Conservation (phyloP, 139 green algal species). For the Tetradesmus obliquus region DNA sequence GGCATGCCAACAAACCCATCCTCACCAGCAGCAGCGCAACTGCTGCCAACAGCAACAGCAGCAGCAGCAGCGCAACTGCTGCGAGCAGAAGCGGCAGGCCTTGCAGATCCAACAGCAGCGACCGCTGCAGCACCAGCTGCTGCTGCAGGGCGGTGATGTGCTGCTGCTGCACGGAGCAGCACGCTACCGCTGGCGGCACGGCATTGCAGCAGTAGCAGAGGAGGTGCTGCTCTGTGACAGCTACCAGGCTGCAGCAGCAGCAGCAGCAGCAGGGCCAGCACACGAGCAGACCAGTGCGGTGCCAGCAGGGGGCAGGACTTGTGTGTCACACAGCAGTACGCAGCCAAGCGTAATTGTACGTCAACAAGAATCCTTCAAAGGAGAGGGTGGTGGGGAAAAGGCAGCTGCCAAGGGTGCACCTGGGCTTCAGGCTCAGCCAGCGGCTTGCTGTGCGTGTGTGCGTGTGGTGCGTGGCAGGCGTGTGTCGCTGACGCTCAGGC, state of each 20-base stretch:
- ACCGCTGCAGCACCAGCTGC: background rate
- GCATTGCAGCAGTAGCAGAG: constrained; percentile 36
- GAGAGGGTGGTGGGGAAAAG: no score
- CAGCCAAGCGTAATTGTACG: background rate
- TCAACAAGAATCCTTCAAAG: no score
- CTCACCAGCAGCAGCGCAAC: background rate
- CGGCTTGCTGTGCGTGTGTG: background rate
- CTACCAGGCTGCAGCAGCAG: constrained; percentile 1
- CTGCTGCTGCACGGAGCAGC: constrained; percentile 48
- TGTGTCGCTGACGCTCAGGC: constrained; percentile 53
- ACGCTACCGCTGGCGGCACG: constrained; percentile 53
- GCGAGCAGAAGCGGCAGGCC: background rate
- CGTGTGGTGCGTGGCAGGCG: constrained; percentile 39
- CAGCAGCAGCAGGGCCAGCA: background rate
- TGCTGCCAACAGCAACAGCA: background rate
- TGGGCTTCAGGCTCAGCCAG: background rate
- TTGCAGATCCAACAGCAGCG: background rate
- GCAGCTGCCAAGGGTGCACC: background rate
- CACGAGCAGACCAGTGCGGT: background rate
- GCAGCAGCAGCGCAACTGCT: background rate
- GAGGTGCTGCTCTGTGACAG: constrained; percentile 17
- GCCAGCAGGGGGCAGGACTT: background rate
- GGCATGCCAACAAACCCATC: background rate
- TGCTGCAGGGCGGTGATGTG: constrained; percentile 57
- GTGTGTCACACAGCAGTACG: background rate